Percentiles rank a stretch among this genome's conserved stretches.
Evolutionary conservation across 805 yeast species (phyloP).

Genomic region (Alloascoidea hylecoeti): DNA sequence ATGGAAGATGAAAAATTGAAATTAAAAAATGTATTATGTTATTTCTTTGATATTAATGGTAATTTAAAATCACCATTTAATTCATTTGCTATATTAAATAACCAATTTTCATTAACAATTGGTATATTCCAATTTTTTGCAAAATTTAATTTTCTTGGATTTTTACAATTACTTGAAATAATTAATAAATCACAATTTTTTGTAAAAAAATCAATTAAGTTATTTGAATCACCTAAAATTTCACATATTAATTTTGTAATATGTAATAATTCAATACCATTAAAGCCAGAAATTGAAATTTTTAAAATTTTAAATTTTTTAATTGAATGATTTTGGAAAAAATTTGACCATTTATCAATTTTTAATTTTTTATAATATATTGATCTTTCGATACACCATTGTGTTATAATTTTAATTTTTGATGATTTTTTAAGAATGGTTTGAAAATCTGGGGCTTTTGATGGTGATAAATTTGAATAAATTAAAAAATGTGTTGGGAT

Average conservation of each 20-base stretch:
- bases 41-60: too few relatives aligned
- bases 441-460: too few relatives aligned
- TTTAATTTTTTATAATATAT: constrained; percentile 36
- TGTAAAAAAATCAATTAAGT: constrained; percentile 34
- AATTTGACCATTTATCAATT: constrained; percentile 48
- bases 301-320: constrained; percentile 13
- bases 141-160: constrained; percentile 15
- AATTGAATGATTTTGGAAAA: constrained; percentile 16
- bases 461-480: too few relatives aligned
- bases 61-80: too few relatives aligned
- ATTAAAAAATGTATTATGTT: too few relatives aligned
- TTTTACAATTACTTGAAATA: constrained; percentile 5
- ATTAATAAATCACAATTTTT: constrained; percentile 40
- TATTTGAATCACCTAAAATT: constrained; percentile 34
- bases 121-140: constrained; percentile 22
- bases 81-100: constrained; percentile 23
- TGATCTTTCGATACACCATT: constrained; percentile 71
- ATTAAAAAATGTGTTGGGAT: too few relatives aligned
- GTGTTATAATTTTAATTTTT: constrained; percentile 39
- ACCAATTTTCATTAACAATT: constrained; percentile 20
- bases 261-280: constrained; percentile 66
- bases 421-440: too few relatives aligned
- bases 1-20: too few relatives aligned
- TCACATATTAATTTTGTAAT: constrained; percentile 40
- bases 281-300: constrained; percentile 57